Evolutionary conservation across 2,329 filamentous ascomycete species (phyloP).

Genomic region (Botrytis fabae): DNA sequence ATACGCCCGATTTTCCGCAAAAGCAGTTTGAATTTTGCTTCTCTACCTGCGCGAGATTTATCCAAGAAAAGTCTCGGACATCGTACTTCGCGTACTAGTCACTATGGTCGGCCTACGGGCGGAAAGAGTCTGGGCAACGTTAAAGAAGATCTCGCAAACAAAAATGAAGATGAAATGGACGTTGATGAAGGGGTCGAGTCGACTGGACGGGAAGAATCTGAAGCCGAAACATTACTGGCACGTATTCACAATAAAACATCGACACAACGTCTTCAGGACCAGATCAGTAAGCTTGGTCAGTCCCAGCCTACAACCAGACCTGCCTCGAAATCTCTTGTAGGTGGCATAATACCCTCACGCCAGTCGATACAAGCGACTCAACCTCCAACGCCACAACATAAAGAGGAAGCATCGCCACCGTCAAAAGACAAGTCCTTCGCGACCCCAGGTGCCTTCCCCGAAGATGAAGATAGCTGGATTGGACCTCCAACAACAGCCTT

Average conservation of each 20-base stretch:
- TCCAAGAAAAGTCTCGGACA: constrained; percentile 79
- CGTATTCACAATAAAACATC: constrained; percentile 79
- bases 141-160: constrained; percentile 49
- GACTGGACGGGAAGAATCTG: constrained; percentile 43
- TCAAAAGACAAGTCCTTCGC: constrained; percentile 26
- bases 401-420: constrained; percentile 25
- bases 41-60: constrained; percentile 86
- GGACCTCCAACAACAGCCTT: constrained; percentile 47
- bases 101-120: constrained; percentile 71
- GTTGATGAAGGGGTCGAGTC: constrained; percentile 45
- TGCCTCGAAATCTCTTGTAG: constrained; percentile 40
- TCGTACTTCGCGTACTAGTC: constrained; percentile 70
- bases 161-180: constrained; percentile 59
- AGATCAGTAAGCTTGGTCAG: constrained; percentile 74
- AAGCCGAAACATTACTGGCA: constrained; percentile 47
- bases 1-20: constrained; percentile 78
- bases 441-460: constrained; percentile 62
- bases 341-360: constrained; percentile 27
- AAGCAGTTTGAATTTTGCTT: constrained; percentile 92
- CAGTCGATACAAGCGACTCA: constrained; percentile 32
- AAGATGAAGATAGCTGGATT: constrained; percentile 64
- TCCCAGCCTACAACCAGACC: constrained; percentile 43
- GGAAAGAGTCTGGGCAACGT: constrained; percentile 67
- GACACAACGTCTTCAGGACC: constrained; percentile 90
- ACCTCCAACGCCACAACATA: constrained; percentile 25